Evolutionary conservation across 2,329 filamentous ascomycete genomes (phyloP), one percentile per base, ranked within the genome.

Genomic region (Xylariaceae sp.): DNA sequence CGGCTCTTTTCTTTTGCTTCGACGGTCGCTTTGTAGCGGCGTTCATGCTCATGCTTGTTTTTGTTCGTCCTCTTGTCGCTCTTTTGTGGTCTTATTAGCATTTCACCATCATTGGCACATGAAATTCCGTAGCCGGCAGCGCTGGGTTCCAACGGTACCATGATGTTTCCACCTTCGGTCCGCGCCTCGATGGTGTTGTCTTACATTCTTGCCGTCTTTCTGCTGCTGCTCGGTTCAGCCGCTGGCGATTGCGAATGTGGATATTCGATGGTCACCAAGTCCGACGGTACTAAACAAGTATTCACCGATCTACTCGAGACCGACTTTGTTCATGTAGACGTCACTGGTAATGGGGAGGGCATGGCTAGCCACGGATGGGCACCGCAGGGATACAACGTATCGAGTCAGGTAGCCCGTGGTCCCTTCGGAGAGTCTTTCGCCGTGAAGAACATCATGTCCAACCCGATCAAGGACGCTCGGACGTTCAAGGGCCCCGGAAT

Each of bases 221-320:
- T 53, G 22, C 49, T 62, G 40, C 56, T 66, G 44, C 43, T 61
- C 40, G 54, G 51, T 16, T 51, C 56, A 8, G 64, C 61, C 36
- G 40, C 59, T 12, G 77, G 78, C 5, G 74, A 77, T 57, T 92
- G 88, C 71, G 81, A 87, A 63, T 92, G 88, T 66, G 88, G 88
- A 48, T 92, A 89, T 68, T 78, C 78, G 2, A 70, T 85, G 42
- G 74, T 73, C 56, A 70, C 75, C 37, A 75, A 73, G n/a, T 65
- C 70, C 43, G 70, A 71, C 26, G 60, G 66, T 3, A 54, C 63
- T 6, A 63, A 69, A 44, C 70, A 75, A 39, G 65, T 87, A 49
- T 91, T 88, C 67, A 89, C 85, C 2, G 83, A 91, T 55, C 66
- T 84, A 10, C 70, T 89, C 48, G 87, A 91, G 65, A 85, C 85